phyloP scores from a whole-genome alignment of 495 filamentous ascomycete species.

The Cenococcum geophilum region DNA sequence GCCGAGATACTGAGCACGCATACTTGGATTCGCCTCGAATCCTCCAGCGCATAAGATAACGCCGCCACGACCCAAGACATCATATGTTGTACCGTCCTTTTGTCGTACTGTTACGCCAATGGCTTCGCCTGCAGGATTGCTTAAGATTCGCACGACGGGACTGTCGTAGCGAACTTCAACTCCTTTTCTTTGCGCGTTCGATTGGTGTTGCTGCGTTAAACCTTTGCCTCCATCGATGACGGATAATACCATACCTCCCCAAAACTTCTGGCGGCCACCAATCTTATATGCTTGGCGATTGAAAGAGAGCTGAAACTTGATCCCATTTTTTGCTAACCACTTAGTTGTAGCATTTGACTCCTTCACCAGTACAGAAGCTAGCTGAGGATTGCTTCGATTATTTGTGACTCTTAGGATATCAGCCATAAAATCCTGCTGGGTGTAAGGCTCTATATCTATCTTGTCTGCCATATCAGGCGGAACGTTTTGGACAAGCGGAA shows the following conservation, averaged over 20 bases:
- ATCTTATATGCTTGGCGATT: slow-evolving; percentile 56
- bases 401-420: slow-evolving; percentile 50
- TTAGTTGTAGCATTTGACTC: slow-evolving; percentile 45
- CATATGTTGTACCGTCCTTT: slow-evolving; percentile 24
- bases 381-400: slow-evolving; percentile 43
- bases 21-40: slow-evolving; percentile 52
- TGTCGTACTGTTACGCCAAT: slow-evolving; percentile 36
- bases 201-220: slow-evolving; percentile 45
- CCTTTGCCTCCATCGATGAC: slow-evolving; percentile 55
- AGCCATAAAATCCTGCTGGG: slow-evolving; percentile 40
- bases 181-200: slow-evolving; percentile 41
- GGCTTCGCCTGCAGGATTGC: slow-evolving; percentile 38
- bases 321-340: slow-evolving; percentile 51
- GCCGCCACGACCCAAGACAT: slow-evolving; percentile 39
- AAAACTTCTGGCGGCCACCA: slow-evolving; percentile 52
- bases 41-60: slow-evolving; percentile 56
- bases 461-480: slow-evolving; percentile 30
- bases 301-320: slow-evolving; percentile 53
- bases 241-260: slow-evolving; percentile 54
- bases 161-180: slow-evolving; percentile 44
- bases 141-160: slow-evolving; percentile 41
- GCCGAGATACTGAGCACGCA: slow-evolving; percentile 53
- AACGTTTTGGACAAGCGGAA: slow-evolving; percentile 48
- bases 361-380: slow-evolving; percentile 44
- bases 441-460: slow-evolving; percentile 47